Base-by-base conservation (phyloP, 192 early-diverging fungal species). In the Coemansia sp. region DNA sequence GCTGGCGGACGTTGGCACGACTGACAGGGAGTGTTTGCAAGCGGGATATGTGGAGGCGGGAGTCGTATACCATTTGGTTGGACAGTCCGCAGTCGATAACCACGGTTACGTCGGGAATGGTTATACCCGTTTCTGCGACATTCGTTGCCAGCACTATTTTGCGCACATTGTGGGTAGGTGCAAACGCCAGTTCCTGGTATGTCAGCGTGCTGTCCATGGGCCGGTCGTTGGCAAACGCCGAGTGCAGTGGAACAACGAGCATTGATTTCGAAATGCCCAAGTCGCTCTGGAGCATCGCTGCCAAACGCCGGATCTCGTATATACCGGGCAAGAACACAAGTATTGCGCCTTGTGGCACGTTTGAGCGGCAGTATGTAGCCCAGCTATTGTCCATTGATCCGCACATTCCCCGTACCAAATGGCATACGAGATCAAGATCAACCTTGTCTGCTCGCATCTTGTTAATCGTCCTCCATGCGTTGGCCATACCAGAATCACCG, bases 121-220 rank as follows among this genome's bases (percentile, higher is more conserved):
- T 72, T 53, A 77, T 75, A 22, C 76, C 66, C 2, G 71, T 71
- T 37, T 96, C 94, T 0, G 93, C 93, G 25, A 94, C 89, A 50
- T 95, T 95, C 22, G 94, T 95, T 0, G 94, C 82, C 1, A 98
- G 85, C 6, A 98, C 84, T 0, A 94, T 85, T 68, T 94, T 96
- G n/a, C 96, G 83, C 2, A 80, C 79, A 14, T 83, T 79, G 1
- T 81, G 68, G 0, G 83, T 60, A 5, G 65, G 41, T 2, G 59
- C 62, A 66, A 82, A 82, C 7, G 75, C 80, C 37, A 60, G 60
- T 65, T 86, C 86, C 63, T 84, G 4, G 75, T 84, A 29, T 47
- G 77, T 75, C 49, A 25, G 51, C 0, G 7, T 2, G 6, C 49
- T 55, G 12, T 52, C 51, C 0, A 56, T 27, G 4, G 49, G 10